A percentile compares a stretch with the other conserved stretches of the same genome.
These are phyloP conservation scores for Tolypocladium pustulatum DNA, from an alignment of 2,329 filamentous ascomycete species.

Conservation along the genomic window DNA sequence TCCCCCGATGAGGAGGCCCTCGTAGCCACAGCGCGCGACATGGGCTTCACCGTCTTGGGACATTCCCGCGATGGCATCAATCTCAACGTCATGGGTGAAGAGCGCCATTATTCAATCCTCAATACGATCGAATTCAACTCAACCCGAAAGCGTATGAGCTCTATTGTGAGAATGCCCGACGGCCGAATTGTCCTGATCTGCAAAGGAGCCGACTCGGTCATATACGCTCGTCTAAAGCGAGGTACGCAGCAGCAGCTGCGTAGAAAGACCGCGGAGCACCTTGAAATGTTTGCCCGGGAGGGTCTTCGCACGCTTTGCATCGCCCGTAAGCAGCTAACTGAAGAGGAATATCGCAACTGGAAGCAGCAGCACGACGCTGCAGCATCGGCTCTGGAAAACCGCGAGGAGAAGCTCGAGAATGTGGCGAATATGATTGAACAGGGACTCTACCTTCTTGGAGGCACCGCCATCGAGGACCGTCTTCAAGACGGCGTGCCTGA, in stretches of 20 bases:
- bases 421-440: conserved; percentile 87
- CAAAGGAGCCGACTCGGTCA: conserved; percentile 95
- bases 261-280: conserved; percentile 75
- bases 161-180: conserved; percentile 90
- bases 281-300: conserved; percentile 96
- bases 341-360: conserved; percentile 79
- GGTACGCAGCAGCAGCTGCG: conserved; percentile 81
- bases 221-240: conserved; percentile 79
- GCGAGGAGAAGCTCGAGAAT: conserved; percentile 86
- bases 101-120: conserved; percentile 74
- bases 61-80: conserved; percentile 70
- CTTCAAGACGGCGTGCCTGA: conserved; percentile 95
- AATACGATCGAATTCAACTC: conserved; percentile 98
- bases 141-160: conserved; percentile 92
- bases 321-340: conserved; percentile 67
- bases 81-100: conserved; percentile 77
- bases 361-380: conserved; percentile 79
- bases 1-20: conserved; percentile 94
- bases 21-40: conserved; percentile 86
- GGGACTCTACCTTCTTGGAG: conserved; percentile 76
- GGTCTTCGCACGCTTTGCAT: conserved; percentile 92
- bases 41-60: conserved; percentile 87
- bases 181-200: conserved; percentile 84
- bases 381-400: conserved; percentile 69
- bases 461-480: conserved; percentile 94